Evolutionary conservation across 73 alveolate genomes (phyloP).

Genomic region (Tetrahymena malaccensis): DNA sequence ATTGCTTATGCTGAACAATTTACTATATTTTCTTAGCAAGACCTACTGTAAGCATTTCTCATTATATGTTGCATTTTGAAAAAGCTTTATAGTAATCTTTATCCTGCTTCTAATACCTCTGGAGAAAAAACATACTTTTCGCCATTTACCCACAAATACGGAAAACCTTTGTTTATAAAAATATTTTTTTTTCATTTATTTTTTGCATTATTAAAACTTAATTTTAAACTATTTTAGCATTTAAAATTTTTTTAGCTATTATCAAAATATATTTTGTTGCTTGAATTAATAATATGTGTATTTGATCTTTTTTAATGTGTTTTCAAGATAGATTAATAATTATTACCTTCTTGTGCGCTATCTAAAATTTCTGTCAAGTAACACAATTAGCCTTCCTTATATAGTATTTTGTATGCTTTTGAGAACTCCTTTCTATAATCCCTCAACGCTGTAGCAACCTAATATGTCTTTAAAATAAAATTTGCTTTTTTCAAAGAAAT

Average conservation of each 20-base stretch:
- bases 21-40: conserved; percentile 34
- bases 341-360: conserved; percentile 87
- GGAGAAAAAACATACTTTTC: conserved; percentile 88
- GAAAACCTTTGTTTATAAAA: conserved; percentile 52
- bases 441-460: conserved; percentile 53
- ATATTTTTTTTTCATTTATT: background rate
- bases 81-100: conserved; percentile 70
- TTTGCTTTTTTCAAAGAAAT: too few species aligned
- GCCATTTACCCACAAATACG: conserved; percentile 89
- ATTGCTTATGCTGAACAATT: conserved; percentile 38
- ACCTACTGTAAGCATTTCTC: conserved; percentile 56
- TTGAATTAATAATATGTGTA: too few species aligned
- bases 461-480: background rate
- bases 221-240: background rate
- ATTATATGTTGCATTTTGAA: conserved; percentile 60
- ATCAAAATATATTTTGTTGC: too few species aligned
- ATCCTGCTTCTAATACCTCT: conserved; percentile 89
- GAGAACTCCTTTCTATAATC: conserved; percentile 85
- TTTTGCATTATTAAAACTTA: background rate
- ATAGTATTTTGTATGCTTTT: conserved; percentile 82
- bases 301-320: background rate
- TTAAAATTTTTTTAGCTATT: too few species aligned
- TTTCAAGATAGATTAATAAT: background rate
- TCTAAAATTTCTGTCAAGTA: conserved; percentile 94
- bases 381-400: conserved; percentile 79